A percentile compares a stretch with the other conserved stretches of the same genome.
Evolutionary conservation across 495 filamentous ascomycete species (phyloP).

Genomic region (Penicillium argentinense): DNA sequence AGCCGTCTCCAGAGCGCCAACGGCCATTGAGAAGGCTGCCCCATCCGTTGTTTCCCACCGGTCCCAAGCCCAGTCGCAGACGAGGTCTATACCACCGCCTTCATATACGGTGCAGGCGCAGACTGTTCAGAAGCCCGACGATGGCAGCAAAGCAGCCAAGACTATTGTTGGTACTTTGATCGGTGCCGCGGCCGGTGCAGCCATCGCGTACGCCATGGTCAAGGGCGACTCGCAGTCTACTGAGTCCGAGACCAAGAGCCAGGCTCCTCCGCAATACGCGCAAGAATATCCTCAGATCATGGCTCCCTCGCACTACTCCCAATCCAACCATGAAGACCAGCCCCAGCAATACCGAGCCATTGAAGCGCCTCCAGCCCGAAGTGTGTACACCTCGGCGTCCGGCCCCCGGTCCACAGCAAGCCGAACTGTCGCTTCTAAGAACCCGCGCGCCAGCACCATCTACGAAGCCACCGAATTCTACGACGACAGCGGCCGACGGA

Average conservation of each 20-base stretch:
- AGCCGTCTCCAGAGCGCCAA: constrained; percentile 32
- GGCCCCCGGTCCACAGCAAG: constrained; percentile 31
- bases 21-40: constrained; percentile 25
- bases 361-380: constrained; percentile 43
- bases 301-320: constrained; percentile 26
- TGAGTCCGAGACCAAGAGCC: constrained; percentile 17
- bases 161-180: constrained; percentile 74
- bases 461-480: constrained; percentile 43
- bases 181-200: constrained; percentile 74
- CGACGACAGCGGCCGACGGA: constrained; percentile 38
- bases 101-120: constrained; percentile 33
- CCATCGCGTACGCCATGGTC: constrained; percentile 70
- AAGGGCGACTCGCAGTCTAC: constrained; percentile 45
- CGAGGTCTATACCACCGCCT: constrained; percentile 15
- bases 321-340: constrained; percentile 24
- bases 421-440: constrained; percentile 38
- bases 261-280: constrained; percentile 24
- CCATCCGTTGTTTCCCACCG: constrained; percentile 33
- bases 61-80: constrained; percentile 20
- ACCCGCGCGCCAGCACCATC: constrained; percentile 43
- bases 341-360: constrained; percentile 31
- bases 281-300: constrained; percentile 32
- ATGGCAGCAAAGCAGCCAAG: constrained; percentile 43
- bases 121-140: constrained; percentile 33
- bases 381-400: constrained; percentile 34